Evolutionary conservation across 345 rosid species (phyloP).

Genomic region (Turnera subulata): DNA sequence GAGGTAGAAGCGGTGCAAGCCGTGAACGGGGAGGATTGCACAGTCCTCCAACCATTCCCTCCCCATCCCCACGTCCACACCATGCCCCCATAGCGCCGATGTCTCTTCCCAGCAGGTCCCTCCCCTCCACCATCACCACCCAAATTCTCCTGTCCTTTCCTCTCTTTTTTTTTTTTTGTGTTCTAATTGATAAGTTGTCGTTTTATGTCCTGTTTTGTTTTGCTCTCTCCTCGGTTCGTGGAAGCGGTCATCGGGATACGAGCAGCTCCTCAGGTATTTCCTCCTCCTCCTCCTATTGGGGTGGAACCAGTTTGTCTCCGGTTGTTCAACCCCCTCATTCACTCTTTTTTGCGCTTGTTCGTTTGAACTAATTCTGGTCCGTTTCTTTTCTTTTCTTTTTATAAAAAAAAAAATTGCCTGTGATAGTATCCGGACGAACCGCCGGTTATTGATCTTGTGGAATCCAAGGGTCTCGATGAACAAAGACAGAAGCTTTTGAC

Average conservation of each 20-base stretch:
- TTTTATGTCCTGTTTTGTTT: neutral
- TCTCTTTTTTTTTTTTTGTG: neutral
- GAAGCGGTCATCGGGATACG: constrained; percentile 67
- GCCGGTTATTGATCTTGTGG: constrained; percentile 57
- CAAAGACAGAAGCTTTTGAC: constrained; percentile 55
- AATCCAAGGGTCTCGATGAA: constrained; percentile 83
- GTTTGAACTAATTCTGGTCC: neutral
- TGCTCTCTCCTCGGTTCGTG: constrained; percentile 58
- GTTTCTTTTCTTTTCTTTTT: constrained; percentile 2
- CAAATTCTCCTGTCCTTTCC: neutral
- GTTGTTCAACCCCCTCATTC: neutral
- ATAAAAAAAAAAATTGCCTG: neutral
- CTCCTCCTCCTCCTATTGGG: neutral
- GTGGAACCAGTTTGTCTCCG: neutral
- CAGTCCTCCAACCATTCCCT: constrained; percentile 52
- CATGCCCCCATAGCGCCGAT: constrained; percentile 86
- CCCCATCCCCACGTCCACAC: constrained; percentile 61
- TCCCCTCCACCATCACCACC: neutral
- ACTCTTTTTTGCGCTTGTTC: neutral
- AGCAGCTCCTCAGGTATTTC: constrained; percentile 50
- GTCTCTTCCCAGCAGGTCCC: constrained; percentile 85
- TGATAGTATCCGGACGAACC: constrained; percentile 74
- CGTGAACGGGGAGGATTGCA: constrained; percentile 70
- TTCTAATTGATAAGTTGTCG: too few relatives aligned
- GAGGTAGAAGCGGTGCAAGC: constrained; percentile 81